Evolutionary conservation across 2,329 filamentous ascomycete genomes (phyloP).

Genomic region (Pseudomassariella vexata): DNA sequence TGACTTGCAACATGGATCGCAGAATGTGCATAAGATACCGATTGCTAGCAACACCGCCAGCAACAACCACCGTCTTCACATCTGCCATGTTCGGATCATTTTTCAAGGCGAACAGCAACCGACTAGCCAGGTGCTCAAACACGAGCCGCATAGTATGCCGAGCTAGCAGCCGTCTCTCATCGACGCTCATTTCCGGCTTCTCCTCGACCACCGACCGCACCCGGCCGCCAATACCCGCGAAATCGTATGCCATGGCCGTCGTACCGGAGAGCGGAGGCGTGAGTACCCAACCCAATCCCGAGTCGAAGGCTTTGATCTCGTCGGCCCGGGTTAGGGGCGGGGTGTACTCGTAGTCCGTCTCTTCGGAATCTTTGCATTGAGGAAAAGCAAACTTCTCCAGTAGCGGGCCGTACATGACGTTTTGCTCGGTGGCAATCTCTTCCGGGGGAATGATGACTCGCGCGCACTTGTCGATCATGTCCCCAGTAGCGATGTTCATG

Average conservation of each 20-base stretch:
- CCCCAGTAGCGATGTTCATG: slow-evolving; percentile 80
- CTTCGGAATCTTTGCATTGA: slow-evolving; percentile 4
- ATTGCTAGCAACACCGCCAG: slow-evolving; percentile 89
- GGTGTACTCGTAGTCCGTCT: slow-evolving; percentile 45
- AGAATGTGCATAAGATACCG: slow-evolving; percentile 66
- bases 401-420: slow-evolving; percentile 73
- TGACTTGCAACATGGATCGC: slow-evolving; percentile 50
- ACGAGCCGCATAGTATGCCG: slow-evolving; percentile 69
- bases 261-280: slow-evolving; percentile 58
- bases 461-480: slow-evolving; percentile 83
- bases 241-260: slow-evolving; percentile 62
- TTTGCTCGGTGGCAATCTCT: slow-evolving; percentile 45
- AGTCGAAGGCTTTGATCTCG: slow-evolving; percentile 42
- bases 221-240: slow-evolving; percentile 63
- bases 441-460: slow-evolving; percentile 64
- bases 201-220: slow-evolving; percentile 50
- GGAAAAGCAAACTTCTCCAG: slow-evolving; percentile 79
- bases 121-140: slow-evolving; percentile 80
- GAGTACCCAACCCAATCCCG: slow-evolving; percentile 55
- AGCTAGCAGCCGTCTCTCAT: slow-evolving; percentile 65
- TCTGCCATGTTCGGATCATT: slow-evolving; percentile 7
- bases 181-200: slow-evolving; percentile 36
- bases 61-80: slow-evolving; percentile 62
- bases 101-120: slow-evolving; percentile 66
- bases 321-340: slow-evolving; percentile 53